Evolutionary conservation across 345 rosid genomes (phyloP).

Genomic region (Salix udensis): DNA sequence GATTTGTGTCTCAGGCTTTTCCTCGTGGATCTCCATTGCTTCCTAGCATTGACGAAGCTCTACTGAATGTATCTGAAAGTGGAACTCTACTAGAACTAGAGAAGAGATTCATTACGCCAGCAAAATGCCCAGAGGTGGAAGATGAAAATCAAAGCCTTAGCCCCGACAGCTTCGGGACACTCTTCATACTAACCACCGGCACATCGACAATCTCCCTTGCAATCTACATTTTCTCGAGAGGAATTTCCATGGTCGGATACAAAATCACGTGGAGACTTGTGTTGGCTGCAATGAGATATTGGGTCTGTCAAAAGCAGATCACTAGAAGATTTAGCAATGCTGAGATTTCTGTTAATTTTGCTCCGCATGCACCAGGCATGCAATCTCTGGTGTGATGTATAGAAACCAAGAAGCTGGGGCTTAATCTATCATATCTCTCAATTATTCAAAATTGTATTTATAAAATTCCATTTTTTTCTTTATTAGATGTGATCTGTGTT

Average conservation of each 20-base stretch:
- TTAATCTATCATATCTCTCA: too few species aligned
- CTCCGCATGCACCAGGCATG: too few species aligned
- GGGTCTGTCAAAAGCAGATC: neutral
- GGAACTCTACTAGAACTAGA: slow-evolving; percentile 3
- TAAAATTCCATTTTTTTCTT: too few species aligned
- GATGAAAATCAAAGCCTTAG: slow-evolving; percentile 7
- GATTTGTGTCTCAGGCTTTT: slow-evolving; percentile 1
- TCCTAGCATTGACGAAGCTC: slow-evolving; percentile 1
- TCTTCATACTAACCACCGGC: slow-evolving; percentile 7
- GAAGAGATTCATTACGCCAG: neutral
- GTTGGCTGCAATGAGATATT: neutral
- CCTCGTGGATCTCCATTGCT: slow-evolving; percentile 16
- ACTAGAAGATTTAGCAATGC: neutral
- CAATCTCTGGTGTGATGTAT: too few species aligned
- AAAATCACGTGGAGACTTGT: neutral
- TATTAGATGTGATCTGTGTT: too few species aligned
- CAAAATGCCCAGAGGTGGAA: neutral
- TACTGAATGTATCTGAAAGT: slow-evolving; percentile 4
- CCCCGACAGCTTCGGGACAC: slow-evolving; percentile 1
- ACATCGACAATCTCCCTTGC: slow-evolving; percentile 15
- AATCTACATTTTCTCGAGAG: neutral
- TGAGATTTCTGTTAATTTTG: neutral
- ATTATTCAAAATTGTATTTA: too few species aligned
- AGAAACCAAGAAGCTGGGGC: too few species aligned
- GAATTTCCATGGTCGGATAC: neutral